These are phyloP conservation scores for Trichophyton schoenleinii DNA, from an alignment of 2,329 filamentous ascomycete genomes.

Conservation along the genomic window DNA sequence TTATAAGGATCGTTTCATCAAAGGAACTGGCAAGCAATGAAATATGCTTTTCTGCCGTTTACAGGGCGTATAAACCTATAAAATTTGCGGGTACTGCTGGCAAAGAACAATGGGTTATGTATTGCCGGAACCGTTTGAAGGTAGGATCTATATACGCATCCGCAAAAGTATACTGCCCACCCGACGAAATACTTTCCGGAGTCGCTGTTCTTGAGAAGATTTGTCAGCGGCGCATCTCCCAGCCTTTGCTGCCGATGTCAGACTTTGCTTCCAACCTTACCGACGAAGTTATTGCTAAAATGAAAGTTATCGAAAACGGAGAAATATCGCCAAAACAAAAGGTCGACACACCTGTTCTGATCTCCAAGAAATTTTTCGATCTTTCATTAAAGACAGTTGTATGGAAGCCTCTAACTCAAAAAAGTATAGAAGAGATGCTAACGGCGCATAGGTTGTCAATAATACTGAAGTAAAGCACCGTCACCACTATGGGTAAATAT, in stretches of 20 bases:
- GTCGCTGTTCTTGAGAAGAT: constrained; percentile 3
- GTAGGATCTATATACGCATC: constrained; percentile 7
- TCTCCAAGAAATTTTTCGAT: constrained; percentile 7
- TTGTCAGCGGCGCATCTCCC: constrained; percentile 4
- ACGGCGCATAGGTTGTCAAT: constrained; percentile 12
- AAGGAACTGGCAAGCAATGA: not conserved
- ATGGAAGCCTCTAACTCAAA: not conserved
- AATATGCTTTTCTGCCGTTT: not conserved
- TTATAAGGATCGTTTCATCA: not conserved
- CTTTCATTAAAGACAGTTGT: constrained; percentile 9
- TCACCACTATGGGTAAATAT: constrained; percentile 27
- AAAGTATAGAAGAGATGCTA: not conserved
- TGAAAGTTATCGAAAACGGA: constrained; percentile 6
- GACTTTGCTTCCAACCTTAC: constrained; percentile 6
- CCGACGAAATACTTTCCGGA: constrained; percentile 4
- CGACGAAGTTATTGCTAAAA: constrained; percentile 5
- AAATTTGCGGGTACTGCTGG: not conserved
- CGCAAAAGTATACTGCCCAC: constrained; percentile 4
- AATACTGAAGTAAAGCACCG: constrained; percentile 25
- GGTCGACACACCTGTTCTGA: constrained; percentile 1
- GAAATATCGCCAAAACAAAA: not conserved
- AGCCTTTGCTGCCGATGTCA: constrained; percentile 4
- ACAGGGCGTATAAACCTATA: not conserved
- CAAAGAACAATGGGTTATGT: not conserved
- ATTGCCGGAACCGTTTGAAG: not conserved